A percentile compares a stretch with the other conserved stretches of the same genome.
phyloP scores from a whole-genome alignment of 2,329 filamentous ascomycete species.

The Orbilia blumenaviensis region DNA sequence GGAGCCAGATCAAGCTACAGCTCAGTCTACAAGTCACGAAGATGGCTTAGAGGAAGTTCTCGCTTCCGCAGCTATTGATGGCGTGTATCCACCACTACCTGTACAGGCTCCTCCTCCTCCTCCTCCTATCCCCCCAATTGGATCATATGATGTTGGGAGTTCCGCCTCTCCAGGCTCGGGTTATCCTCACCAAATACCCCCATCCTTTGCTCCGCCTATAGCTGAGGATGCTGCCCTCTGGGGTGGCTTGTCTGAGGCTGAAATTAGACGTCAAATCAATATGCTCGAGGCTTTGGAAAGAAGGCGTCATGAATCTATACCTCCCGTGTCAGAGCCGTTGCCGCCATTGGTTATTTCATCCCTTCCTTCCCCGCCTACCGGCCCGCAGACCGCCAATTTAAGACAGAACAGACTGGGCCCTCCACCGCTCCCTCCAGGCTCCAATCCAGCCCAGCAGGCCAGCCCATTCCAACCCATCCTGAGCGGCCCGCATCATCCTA shows the following conservation, averaged over 20 bases:
- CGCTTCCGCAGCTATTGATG: background rate
- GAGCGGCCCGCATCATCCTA: background rate
- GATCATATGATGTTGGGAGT: background rate
- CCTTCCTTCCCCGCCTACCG: background rate
- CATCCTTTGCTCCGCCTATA: background rate
- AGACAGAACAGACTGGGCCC: background rate
- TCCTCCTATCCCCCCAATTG: background rate
- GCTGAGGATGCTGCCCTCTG: slow-evolving; percentile 9
- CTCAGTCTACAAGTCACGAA: too few species aligned
- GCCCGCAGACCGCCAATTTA: background rate
- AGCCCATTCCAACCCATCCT: background rate
- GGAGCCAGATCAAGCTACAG: too few species aligned
- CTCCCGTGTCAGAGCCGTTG: background rate
- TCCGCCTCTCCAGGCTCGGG: background rate
- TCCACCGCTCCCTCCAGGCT: background rate
- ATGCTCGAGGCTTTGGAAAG: slow-evolving; percentile 32
- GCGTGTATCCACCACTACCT: background rate
- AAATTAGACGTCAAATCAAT: slow-evolving; percentile 39
- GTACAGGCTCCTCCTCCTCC: background rate
- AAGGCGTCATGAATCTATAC: background rate
- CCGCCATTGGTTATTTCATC: background rate
- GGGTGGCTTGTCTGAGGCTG: slow-evolving; percentile 44
- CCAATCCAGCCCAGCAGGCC: background rate
- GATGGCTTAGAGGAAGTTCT: background rate
- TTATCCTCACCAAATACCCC: background rate